Evolutionary conservation across 2,329 filamentous ascomycete species (phyloP), one percentile per base, ranked within the genome.

Genomic region (Anthostomella pinea): DNA sequence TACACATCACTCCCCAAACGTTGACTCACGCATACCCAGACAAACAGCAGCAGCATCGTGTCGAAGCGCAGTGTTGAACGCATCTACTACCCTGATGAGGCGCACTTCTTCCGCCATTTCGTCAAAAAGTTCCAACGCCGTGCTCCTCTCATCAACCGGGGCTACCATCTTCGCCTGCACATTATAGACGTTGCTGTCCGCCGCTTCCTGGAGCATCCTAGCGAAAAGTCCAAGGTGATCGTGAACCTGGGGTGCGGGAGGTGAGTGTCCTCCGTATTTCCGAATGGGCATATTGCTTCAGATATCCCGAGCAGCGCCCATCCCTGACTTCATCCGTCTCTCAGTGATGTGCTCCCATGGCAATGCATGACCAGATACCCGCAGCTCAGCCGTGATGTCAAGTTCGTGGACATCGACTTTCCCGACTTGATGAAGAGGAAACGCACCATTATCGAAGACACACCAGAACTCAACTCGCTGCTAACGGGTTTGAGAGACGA

Each of bases 11-110:
- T 26, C 26, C 25, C 8, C 10, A 25, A 11, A 19, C 9, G 20
- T 30, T 22, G 27, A 22, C 14, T 21, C 35, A 37, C 34, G 39
- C 44, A 44, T 35, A 23, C 26, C 21, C 52, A 86, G 78, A 96
- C 89, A 39, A 95, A 95, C 60, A 90, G 82, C 58, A 91, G 86
- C 63, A 94, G 87, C 56, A 95, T 95, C 50, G 83, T 90, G 11
- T 95, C 89, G 10, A 96, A 96, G 60, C 73, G 89, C 49, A 93
- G 88, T 53, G 90, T 96, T n/a, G 89, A 95, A 58, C 83, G 83
- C 51, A 69, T 95, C 10, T 96, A 96, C 62, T 83, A 86, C 56
- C 73, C 83, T 11, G 54, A 79, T 43, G 81, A 94, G 54, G 78
- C 85, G 18, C 85, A 94, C 59, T 95, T 87, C 67, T 91, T 93